Evolutionary conservation across 768 basidiomycete species (phyloP), one percentile per base, ranked within the genome.

Genomic region (Psilocybe sp.): DNA sequence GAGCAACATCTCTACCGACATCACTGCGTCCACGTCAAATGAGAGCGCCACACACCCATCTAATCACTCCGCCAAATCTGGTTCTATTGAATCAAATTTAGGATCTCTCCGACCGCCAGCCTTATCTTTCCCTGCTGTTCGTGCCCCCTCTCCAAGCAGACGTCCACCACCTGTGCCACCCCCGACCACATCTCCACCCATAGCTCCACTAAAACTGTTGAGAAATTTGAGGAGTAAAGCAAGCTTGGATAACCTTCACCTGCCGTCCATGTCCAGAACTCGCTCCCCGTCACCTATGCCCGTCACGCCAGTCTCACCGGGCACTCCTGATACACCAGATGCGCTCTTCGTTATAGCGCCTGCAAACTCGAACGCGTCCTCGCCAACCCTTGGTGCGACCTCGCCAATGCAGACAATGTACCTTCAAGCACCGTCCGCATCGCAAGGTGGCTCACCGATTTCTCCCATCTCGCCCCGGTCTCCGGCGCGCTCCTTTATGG

Each of bases 211-310:
- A 4, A 49, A 59, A 23, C 46, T 61, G 6, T n/a, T 42, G 13
- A 61, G 59, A 37, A 50, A 51, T 5, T 44, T 60, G 16, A 40
- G 58, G 16, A 36, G 56, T 14, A 61, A 52, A 51, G 53, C 60
- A 3, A 59, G 57, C 47, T 35, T 58, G 42, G 62, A 63, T 32
- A 57, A 55, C 23, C 44, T 58, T 28, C 23, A 28, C 23, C 7
- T 28, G 11, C 47, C 47, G 9, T 32, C 52, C 5, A 31, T 46
- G 15, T 49, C 62, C 48, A 38, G 58, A 54, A 5, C 40, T 45
- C 18, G 33, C 46, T 44, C 55, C 47, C 31, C 53, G 18, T 52
- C 56, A 23, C 50, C 41, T 7, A 40, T 34, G 39, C 50, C 50
- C 7, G 34, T 41, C 9, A 49, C 53, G 10, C 53, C 53, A n/a